A percentile compares a stretch with the other conserved stretches of the same genome.
Evolutionary conservation across 768 basidiomycete genomes (phyloP).

Genomic region (Candolleomyces eurysporus): DNA sequence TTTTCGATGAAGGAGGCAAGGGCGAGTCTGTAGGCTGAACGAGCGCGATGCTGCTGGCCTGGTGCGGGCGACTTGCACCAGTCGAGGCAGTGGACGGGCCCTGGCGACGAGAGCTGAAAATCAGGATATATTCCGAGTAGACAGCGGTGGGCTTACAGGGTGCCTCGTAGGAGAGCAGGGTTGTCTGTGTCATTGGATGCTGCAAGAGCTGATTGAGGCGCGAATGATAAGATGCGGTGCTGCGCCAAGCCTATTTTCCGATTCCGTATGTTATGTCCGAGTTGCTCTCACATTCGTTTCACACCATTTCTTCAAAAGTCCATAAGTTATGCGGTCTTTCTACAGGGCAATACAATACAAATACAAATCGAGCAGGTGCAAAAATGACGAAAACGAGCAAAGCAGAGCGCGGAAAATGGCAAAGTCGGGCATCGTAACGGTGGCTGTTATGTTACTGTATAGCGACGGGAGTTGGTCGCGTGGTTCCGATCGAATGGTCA

Average conservation of each 20-base stretch:
- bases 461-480: constrained; percentile 1
- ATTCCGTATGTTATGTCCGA: background rate
- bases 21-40: constrained; percentile 80
- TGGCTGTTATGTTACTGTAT: constrained; percentile 1
- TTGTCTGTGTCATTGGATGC: constrained; percentile 60
- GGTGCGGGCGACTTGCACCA: constrained; percentile 84
- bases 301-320: background rate
- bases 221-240: background rate
- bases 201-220: background rate
- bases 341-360: background rate
- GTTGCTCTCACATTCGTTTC: too few relatives aligned
- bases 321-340: background rate
- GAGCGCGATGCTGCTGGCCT: constrained; percentile 68
- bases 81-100: constrained; percentile 84
- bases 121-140: background rate
- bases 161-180: constrained; percentile 79
- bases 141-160: constrained; percentile 57
- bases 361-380: background rate
- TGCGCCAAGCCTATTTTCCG: background rate
- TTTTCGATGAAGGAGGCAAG: constrained; percentile 86
- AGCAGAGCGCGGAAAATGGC: background rate
- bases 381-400: constrained; percentile 7
- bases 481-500: background rate
- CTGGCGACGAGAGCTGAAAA: constrained; percentile 35
- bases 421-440: background rate